Evolutionary conservation across 23 red algal species (phyloP), one percentile per base, ranked within the genome.

Genomic region (Gracilaria domingensis): DNA sequence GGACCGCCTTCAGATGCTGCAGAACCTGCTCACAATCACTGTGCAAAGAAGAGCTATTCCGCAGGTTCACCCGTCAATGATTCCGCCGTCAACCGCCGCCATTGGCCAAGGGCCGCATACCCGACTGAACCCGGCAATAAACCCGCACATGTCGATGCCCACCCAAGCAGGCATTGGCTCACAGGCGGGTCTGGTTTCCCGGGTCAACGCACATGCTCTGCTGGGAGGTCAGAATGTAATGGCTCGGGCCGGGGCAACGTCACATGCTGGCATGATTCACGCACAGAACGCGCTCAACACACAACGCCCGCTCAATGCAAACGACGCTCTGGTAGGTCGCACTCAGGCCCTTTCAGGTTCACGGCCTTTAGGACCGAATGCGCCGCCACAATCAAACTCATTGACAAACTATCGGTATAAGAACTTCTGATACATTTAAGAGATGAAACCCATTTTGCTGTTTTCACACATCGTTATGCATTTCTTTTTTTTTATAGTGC

Each of bases 1-100:
- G 25, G 75, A 69, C 55, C 92, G 92, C 37, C 84, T 95, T 26
- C 61, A 88, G 51, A 81, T 88, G 44, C 62, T 95, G 42, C 81
- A 95, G 42, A 82, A 82, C 60, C 44, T 95, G 36, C 92, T 95
- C 37, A 88, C 92, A 18, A 86, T 95, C 36, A 86, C 90, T 4
- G 90, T 93, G 42, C 80, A 75, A 48, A 83, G 65, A 66, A 55
- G 67, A 48, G 13, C 13, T 17, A 77, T 71, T 17, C 79, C 89
- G 51, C 72, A 77, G 50, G 72, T 77, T 77, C 72, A 77, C 72
- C 72, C 72, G 2, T 77, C 72, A 77, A 50, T 77, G 42, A 77
- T 77, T 8, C 42, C 72, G 39, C 21, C 40, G 45, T 48, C 72
- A 40, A 77, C 38, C 34, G 72, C 72, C 17, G 40, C 72, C n/a